Conservation (phyloP, 108 stramenopile genomes). For the Fragilaria crotonensis region DNA sequence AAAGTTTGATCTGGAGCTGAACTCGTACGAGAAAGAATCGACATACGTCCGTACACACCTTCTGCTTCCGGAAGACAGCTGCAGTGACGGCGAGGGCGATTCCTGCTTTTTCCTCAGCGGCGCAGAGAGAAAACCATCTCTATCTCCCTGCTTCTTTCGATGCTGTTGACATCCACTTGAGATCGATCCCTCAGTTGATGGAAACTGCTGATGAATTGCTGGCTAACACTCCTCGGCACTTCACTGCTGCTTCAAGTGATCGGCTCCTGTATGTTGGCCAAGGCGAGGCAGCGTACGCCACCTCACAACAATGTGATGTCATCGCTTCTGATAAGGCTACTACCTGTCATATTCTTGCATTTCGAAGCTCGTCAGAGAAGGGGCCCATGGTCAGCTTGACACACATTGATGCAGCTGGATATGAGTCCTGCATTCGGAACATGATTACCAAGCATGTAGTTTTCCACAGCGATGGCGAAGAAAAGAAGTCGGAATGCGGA, state of each 20-base stretch:
- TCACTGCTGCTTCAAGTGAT: neutral
- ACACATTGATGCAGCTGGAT: constrained; percentile 58
- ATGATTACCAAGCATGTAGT: constrained; percentile 50
- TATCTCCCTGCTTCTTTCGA: neutral
- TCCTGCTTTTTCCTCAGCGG: neutral
- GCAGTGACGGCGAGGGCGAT: constrained; percentile 1
- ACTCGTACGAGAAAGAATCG: neutral
- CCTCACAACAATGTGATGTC: constrained; percentile 29
- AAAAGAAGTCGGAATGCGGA: constrained; percentile 12
- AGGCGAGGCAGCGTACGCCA: constrained; percentile 41
- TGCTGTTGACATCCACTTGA: constrained; percentile 3
- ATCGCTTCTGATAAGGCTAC: constrained; percentile 70
- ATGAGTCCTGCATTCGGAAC: constrained; percentile 47
- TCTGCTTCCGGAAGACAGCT: neutral
- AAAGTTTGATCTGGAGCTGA: constrained; percentile 1
- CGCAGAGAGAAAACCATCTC: neutral
- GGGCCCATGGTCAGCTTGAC: constrained; percentile 43
- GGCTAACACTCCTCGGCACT: neutral
- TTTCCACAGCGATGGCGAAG: constrained; percentile 25
- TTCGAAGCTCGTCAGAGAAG: constrained; percentile 28
- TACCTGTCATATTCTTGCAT: constrained; percentile 79
- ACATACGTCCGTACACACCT: constrained; percentile 1
- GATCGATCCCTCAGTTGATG: constrained; percentile 2
- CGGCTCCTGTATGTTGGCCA: constrained; percentile 44
- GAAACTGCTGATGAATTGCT: constrained; percentile 6